Percentiles rank a stretch among this genome's conserved stretches.
Conservation (phyloP, 345 rosid genomes). For the Syzygium jambos region DNA sequence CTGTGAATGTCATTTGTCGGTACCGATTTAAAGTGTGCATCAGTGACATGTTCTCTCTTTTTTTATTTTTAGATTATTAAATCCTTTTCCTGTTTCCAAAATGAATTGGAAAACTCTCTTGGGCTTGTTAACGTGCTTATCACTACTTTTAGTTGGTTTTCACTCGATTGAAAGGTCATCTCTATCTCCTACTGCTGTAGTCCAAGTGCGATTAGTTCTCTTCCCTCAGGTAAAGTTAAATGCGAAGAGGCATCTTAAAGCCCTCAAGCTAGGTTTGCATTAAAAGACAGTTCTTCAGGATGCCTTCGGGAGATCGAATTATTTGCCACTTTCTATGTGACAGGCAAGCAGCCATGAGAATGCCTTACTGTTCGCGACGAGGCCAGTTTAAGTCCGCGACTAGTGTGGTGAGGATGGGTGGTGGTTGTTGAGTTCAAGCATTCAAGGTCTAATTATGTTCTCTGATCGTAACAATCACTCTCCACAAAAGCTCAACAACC, state of each 20-base stretch:
- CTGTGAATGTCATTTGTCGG: conserved; percentile 52
- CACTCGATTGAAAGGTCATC: neutral
- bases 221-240: neutral
- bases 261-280: neutral
- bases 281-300: neutral
- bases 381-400: neutral
- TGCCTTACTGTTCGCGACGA: neutral
- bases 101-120: neutral
- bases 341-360: neutral
- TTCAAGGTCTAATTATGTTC: neutral
- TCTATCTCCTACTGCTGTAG: neutral
- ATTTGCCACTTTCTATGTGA: neutral
- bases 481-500: neutral
- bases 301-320: neutral
- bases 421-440: neutral
- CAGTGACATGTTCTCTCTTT: conserved; percentile 9
- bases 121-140: neutral
- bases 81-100: neutral
- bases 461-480: neutral
- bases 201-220: neutral
- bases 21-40: conserved; percentile 20
- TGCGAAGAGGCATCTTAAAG: neutral
- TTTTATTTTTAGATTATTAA: neutral
- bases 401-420: neutral
- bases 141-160: neutral